phyloP scores from a whole-genome alignment of 148 eudicot species.

The Rhododendron williamsianum region DNA sequence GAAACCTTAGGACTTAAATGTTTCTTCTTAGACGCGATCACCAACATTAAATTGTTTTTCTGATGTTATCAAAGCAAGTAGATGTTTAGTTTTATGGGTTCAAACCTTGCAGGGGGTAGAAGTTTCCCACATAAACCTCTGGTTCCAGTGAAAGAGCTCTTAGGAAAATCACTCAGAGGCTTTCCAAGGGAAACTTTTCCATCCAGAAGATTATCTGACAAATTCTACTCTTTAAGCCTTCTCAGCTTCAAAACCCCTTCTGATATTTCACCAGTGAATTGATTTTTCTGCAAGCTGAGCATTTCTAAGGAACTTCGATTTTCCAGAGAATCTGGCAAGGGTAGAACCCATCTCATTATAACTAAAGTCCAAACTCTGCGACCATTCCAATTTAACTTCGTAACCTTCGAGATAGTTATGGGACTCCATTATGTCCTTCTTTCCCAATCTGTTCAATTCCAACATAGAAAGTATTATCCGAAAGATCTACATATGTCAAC shows the following conservation, averaged over 20 bases:
- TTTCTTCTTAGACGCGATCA: background rate
- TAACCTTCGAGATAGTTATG: conserved; percentile 29
- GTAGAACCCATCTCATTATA: conserved; percentile 14
- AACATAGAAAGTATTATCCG: conserved; percentile 33
- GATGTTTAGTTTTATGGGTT: background rate
- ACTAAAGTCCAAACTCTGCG: conserved; percentile 48
- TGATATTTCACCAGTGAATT: conserved; percentile 45
- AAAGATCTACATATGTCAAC: conserved; percentile 36
- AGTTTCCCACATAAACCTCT: conserved; percentile 48
- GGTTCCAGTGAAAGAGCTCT: conserved; percentile 38
- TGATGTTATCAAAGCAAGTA: background rate
- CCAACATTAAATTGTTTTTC: no score
- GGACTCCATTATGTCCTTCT: conserved; percentile 22
- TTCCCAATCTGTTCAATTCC: conserved; percentile 37
- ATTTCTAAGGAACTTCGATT: conserved; percentile 35
- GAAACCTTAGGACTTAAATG: background rate
- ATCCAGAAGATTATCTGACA: conserved; percentile 43
- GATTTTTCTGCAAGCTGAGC: conserved; percentile 40
- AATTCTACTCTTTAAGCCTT: conserved; percentile 35
- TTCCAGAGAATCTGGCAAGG: conserved; percentile 9
- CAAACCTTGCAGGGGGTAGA: conserved; percentile 40
- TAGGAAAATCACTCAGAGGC: background rate
- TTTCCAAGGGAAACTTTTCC: conserved; percentile 35
- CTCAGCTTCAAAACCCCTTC: conserved; percentile 33
- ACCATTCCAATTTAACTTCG: conserved; percentile 27